These are phyloP conservation scores for Endotrypanum monterogeii DNA, from an alignment of 208 protist genomes.

Conservation along the genomic window DNA sequence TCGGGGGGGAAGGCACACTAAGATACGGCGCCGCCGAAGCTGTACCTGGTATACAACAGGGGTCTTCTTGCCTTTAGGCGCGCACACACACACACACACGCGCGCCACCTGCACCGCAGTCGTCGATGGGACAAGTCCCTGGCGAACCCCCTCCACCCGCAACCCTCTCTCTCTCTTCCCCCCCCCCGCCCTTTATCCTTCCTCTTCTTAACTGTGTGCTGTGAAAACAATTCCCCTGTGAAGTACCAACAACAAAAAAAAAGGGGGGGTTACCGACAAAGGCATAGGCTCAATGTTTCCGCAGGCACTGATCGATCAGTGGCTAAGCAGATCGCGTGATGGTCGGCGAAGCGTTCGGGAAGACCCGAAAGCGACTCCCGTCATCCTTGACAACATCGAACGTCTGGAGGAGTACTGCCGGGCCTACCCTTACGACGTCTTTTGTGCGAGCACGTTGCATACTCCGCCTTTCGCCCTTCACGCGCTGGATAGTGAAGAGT, in stretches of 20 bases:
- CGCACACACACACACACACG: no score
- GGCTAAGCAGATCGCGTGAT: constrained; percentile 64
- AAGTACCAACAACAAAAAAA: not conserved
- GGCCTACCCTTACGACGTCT: constrained; percentile 61
- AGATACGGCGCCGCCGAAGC: not conserved
- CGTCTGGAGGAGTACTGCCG: constrained; percentile 57
- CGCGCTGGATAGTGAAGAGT: constrained; percentile 20
- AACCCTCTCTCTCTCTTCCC: not conserved
- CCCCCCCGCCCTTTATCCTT: no score
- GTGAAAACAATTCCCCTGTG: not conserved
- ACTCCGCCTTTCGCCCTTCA: constrained; percentile 36
- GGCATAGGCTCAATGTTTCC: constrained; percentile 13
- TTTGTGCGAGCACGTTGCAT: constrained; percentile 44
- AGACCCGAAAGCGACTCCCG: constrained; percentile 41
- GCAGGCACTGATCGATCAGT: constrained; percentile 55
- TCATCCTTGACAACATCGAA: constrained; percentile 52
- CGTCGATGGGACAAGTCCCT: not conserved
- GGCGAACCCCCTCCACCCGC: not conserved
- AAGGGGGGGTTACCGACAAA: not conserved
- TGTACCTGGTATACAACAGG: no score
- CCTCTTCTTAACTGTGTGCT: no score
- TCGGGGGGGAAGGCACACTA: not conserved
- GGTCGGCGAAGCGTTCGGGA: constrained; percentile 58
- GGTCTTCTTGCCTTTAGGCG: not conserved
- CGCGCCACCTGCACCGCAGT: not conserved